Percentiles rank a stretch among this genome's conserved stretches.
Evolutionary conservation across 164 flowering plant genomes (phyloP).

Genomic region (Aristolochia californica): DNA sequence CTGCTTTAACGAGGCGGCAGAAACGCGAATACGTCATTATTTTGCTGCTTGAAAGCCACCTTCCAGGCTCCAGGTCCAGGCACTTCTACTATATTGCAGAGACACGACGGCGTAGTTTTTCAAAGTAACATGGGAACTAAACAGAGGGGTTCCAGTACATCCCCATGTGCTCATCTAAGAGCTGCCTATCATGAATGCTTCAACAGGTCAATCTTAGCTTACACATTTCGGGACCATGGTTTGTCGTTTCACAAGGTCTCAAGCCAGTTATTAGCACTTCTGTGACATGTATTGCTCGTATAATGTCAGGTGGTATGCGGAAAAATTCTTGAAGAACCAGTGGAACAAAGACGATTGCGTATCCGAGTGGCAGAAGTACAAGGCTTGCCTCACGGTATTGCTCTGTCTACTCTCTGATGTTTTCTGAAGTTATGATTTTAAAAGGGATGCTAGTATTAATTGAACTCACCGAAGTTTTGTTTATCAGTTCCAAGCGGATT

Average conservation of each 20-base stretch:
- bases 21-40: no score
- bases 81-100: no score
- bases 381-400: slow-evolving; percentile 67
- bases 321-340: slow-evolving; percentile 76
- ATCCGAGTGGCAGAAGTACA: slow-evolving; percentile 73
- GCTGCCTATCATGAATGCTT: slow-evolving; percentile 75
- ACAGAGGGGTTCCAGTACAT: slow-evolving; percentile 30
- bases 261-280: neutral
- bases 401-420: neutral
- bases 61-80: no score
- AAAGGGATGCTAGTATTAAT: neutral
- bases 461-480: neutral
- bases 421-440: no score
- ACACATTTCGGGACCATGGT: no score
- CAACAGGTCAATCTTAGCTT: slow-evolving; percentile 37
- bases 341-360: slow-evolving; percentile 81
- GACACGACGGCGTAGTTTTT: no score
- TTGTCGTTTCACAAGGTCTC: neutral
- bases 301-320: slow-evolving; percentile 67
- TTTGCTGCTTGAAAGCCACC: no score
- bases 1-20: no score
- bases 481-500: neutral
- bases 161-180: slow-evolving; percentile 75
- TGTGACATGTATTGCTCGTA: neutral
- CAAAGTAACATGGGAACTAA: slow-evolving; percentile 16